Evolutionary conservation across 768 basidiomycete species (phyloP).

Genomic region (Rhizopogon salebrosus): DNA sequence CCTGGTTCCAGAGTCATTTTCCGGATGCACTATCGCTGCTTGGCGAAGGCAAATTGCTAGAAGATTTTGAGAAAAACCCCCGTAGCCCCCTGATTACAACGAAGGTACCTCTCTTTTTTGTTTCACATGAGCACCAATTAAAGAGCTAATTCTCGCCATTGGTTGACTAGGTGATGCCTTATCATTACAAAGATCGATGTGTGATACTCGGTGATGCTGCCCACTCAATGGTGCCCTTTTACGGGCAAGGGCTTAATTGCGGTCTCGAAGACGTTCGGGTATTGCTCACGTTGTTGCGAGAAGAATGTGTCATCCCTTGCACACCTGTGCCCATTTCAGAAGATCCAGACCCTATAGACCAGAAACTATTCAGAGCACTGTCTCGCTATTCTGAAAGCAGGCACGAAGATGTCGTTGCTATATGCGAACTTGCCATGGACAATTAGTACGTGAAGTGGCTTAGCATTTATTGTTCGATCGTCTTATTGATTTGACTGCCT

Average conservation of each 20-base stretch:
- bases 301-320: constrained; percentile 58
- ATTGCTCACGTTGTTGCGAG: constrained; percentile 67
- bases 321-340: constrained; percentile 23
- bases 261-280: constrained; percentile 96
- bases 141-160: constrained; percentile 12
- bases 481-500: constrained; percentile 15
- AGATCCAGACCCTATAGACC: constrained; percentile 36
- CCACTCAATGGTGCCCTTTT: constrained; percentile 98
- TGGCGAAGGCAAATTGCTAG: constrained; percentile 70
- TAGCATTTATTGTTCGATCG: constrained; percentile 18
- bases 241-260: constrained; percentile 96
- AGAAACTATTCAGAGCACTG: constrained; percentile 60
- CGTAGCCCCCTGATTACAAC: constrained; percentile 87
- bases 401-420: constrained; percentile 86
- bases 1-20: constrained; percentile 83
- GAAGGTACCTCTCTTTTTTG: constrained; percentile 57
- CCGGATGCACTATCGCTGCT: constrained; percentile 84
- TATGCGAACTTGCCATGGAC: constrained; percentile 88
- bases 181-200: constrained; percentile 85
- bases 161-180: constrained; percentile 63
- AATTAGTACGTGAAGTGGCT: constrained; percentile 76
- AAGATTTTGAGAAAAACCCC: constrained; percentile 81
- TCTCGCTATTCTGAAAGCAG: constrained; percentile 75
- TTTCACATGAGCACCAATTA: constrained; percentile 9
- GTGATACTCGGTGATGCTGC: constrained; percentile 92